phyloP scores from a whole-genome alignment of 129 eudicot genomes.

The Arctium minus region DNA sequence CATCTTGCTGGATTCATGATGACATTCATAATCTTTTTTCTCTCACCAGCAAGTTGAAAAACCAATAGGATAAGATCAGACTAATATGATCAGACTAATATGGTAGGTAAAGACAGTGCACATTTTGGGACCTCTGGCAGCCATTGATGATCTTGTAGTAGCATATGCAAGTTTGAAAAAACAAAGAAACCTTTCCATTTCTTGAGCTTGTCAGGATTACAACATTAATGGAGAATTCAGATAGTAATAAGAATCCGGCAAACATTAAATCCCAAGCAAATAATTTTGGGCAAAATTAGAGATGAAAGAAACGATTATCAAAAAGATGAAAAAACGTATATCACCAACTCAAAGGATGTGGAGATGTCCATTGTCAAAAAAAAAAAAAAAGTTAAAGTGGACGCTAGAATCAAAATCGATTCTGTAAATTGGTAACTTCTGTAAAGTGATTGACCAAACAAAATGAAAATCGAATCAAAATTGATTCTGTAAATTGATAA shows the following conservation, averaged over 20 bases:
- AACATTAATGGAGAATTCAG: constrained; percentile 5
- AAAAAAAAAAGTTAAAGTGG: too few species aligned
- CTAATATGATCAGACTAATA: not conserved
- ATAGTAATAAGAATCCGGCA: not conserved
- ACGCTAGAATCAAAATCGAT: too few species aligned
- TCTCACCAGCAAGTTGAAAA: constrained; percentile 5
- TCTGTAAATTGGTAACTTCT: too few species aligned
- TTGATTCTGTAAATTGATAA: too few species aligned
- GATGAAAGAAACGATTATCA: too few species aligned
- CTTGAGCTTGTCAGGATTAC: not conserved
- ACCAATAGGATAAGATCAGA: constrained; percentile 4
- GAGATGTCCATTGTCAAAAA: too few species aligned
- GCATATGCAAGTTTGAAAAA: not conserved
- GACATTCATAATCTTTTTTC: not conserved
- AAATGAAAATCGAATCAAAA: too few species aligned
- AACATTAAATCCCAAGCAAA: not conserved
- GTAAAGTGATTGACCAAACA: too few species aligned
- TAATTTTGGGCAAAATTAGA: too few species aligned
- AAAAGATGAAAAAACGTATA: too few species aligned
- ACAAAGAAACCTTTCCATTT: not conserved
- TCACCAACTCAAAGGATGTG: too few species aligned
- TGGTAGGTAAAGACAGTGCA: constrained; percentile 7
- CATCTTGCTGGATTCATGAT: constrained; percentile 12
- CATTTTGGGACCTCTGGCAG: not conserved
- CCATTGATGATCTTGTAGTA: not conserved